A percentile compares a stretch with the other conserved stretches of the same genome.
Conservation (phyloP, 257 asterid species). For the Rauvolfia tetraphylla region DNA sequence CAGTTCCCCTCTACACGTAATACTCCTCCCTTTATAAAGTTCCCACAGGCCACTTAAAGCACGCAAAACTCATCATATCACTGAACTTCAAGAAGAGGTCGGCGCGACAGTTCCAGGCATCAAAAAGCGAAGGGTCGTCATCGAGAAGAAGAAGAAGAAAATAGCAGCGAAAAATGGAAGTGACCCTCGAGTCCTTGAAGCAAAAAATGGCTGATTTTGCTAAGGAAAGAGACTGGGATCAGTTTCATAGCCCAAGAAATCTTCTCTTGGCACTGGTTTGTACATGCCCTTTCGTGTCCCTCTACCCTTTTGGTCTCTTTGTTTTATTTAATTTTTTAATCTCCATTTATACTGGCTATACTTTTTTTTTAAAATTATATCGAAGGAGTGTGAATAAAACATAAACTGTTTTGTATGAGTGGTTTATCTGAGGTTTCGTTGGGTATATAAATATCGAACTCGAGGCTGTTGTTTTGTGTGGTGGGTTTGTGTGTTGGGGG, state of each 20-base stretch:
- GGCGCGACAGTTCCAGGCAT: neutral
- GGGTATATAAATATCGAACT: neutral
- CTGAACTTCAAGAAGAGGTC: neutral
- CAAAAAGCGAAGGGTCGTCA: neutral
- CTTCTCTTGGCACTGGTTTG: constrained; percentile 55
- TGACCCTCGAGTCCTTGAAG: constrained; percentile 41
- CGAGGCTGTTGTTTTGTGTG: no score
- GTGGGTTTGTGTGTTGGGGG: neutral
- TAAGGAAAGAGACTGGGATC: constrained; percentile 57
- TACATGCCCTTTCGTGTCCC: neutral
- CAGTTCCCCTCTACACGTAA: no score
- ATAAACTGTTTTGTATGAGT: neutral
- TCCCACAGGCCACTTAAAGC: no score
- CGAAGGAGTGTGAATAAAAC: neutral
- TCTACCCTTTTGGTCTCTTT: neutral
- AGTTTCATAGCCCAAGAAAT: constrained; percentile 59
- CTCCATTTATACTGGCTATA: neutral
- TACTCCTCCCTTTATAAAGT: no score
- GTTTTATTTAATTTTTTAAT: neutral
- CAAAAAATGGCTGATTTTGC: constrained; percentile 46
- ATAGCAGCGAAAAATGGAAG: constrained; percentile 14
- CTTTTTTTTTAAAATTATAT: neutral
- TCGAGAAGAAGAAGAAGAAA: no score
- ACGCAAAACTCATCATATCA: neutral
- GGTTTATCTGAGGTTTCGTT: no score